These are phyloP conservation scores for Chaetomium olivaceum DNA, from an alignment of 2,329 filamentous ascomycete genomes.

Conservation along the genomic window DNA sequence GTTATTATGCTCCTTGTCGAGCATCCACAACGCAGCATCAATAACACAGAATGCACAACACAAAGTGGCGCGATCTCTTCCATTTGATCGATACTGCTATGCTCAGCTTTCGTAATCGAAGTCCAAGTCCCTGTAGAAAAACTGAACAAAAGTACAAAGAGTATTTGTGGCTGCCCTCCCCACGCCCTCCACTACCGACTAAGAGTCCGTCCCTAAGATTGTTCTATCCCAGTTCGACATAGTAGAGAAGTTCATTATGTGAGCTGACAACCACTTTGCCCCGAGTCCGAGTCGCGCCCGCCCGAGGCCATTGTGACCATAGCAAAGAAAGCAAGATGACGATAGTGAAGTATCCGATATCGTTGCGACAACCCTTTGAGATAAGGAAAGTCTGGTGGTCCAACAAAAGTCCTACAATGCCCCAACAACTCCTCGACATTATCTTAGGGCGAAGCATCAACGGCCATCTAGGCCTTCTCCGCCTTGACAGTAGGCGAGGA, in stretches of 20 bases:
- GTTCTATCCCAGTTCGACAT: slow-evolving; percentile 24
- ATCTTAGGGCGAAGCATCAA: slow-evolving; percentile 28
- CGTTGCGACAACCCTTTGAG: slow-evolving; percentile 25
- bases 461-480: slow-evolving; percentile 41
- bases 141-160: slow-evolving; percentile 34
- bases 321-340: slow-evolving; percentile 30
- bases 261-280: slow-evolving; percentile 30
- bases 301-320: slow-evolving; percentile 21
- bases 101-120: slow-evolving; percentile 22
- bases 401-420: slow-evolving; percentile 22
- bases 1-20: background rate
- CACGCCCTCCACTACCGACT: slow-evolving; percentile 26
- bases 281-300: slow-evolving; percentile 23
- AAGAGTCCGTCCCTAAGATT: slow-evolving; percentile 31
- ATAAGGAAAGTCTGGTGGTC: slow-evolving; percentile 26
- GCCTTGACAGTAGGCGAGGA: slow-evolving; percentile 53
- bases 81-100: slow-evolving; percentile 25
- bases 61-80: slow-evolving; percentile 21
- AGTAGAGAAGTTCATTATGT: slow-evolving; percentile 31
- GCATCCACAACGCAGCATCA: background rate
- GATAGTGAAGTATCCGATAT: slow-evolving; percentile 31
- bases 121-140: slow-evolving; percentile 27
- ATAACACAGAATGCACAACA: too few relatives aligned
- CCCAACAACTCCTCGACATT: slow-evolving; percentile 30
- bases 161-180: slow-evolving; percentile 28